Base-by-base conservation (phyloP, 495 filamentous ascomycete species). In the Xylaria cubensis region DNA sequence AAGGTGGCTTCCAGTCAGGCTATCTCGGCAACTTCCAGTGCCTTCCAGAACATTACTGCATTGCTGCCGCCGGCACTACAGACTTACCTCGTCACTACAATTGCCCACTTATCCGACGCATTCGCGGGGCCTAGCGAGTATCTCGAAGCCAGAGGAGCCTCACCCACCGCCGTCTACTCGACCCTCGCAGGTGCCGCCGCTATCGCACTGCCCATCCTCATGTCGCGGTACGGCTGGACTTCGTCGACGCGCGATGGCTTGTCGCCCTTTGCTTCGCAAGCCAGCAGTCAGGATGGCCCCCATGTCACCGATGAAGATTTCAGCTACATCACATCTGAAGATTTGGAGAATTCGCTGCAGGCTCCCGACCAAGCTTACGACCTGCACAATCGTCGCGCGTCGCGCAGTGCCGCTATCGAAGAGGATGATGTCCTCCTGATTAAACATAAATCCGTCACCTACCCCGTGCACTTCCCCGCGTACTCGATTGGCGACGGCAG, bases 391-490 rank as follows among this genome's bases (percentile, higher is more conserved):
- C 74, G 73, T 77, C 81, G 64, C 66, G 81, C 81, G 6, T 76
- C 76, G 7, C 71, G 80, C 4, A 80, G 80, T 65, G 78, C 82
- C n/a, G 74, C 77, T 24, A 29, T 39, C 32, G 70, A 72, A 32
- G 91, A 91, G 58, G 93, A 94, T 50, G 94, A 97, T 80, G 86
- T 93, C 17, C 82, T 97, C 19, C 76, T 93, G n/a, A 86, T 97
- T 70, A 91, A 89, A 77, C 87, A 94, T 81, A 90, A 89, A 73
- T 86, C 88, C 64, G 82, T 88, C 64, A 91, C 87, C n/a, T 93
- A 94, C 77, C 89, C 90, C 0, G 84, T 94, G 19, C 90, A 92
- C 73, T 97, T 97, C 80, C 91, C 91, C 1, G 88, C 93, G 6
- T 95, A 91, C 77, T 90, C 90, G 42, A 97, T 97, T 79, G 89